Base-by-base conservation (phyloP, 2,329 filamentous ascomycete genomes). In the Exophiala sideris region DNA sequence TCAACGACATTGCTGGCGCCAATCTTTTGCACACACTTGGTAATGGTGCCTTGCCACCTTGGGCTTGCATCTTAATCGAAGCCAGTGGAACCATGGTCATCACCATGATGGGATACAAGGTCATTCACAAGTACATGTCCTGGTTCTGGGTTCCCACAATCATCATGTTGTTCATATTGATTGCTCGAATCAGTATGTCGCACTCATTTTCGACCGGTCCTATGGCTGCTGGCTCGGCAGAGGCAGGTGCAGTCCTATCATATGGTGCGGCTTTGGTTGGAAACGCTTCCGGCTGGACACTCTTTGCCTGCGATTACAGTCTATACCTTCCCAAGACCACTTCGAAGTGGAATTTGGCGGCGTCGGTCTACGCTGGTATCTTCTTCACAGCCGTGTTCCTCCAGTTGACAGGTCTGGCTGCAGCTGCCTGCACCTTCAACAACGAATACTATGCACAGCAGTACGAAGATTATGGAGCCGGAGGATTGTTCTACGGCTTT, bases 1-100 rank as follows among this genome's bases (percentile, higher is more conserved):
- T 91, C 61, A 92, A 94, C 66, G 81, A 83, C 50, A 91, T 94
- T 58, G 87, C 92, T 12, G 89, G 88, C 14, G 87, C 87, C 0
- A 86, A 92, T 68, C 79, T 92, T 5, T 78, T 94, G 62, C 79
- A 89, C 52, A 85, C 88, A 0, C 84, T 92, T 42, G 35, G 35
- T 2, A 91, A 89, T 66, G 66, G 70, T 42, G 70, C 80, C 46
- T 83, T 64, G 7, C 86, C 87, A 5, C 86, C 87, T 42, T 86
- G 77, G 66, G 88, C 86, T 1, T 88, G 88, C 16, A 87, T 94
- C 57, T 71, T 92, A 36, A 80, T 91, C 59, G 88, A 91, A 60
- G 82, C 86, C 8, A 67, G 84, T 48, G 80, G 79, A 61, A 89
- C 87, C 0, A 79, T 89, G 48, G 51, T 85, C 42, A 76, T 92